Percentiles rank a stretch among this genome's conserved stretches.
Evolutionary conservation across 2,329 filamentous ascomycete genomes (phyloP).

Genomic region (Ophiostoma himal-ulmi): DNA sequence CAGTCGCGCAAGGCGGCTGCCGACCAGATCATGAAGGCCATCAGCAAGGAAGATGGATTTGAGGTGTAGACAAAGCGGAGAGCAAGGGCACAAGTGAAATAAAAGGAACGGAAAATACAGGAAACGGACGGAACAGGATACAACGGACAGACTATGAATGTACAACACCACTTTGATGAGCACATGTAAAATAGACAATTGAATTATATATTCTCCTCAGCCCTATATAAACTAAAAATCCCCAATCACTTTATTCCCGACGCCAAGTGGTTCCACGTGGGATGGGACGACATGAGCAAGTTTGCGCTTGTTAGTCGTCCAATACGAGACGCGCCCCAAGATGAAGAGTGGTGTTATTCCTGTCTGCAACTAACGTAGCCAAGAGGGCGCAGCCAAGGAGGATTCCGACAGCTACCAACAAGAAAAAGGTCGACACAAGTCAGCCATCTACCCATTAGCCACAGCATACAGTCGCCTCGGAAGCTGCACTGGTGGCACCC

Average conservation of each 20-base stretch:
- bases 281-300: constrained; percentile 18
- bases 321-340: background rate
- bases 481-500: constrained; percentile 28
- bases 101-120: background rate
- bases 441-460: constrained; percentile 20
- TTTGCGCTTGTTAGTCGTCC: constrained; percentile 18
- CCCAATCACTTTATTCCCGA: background rate
- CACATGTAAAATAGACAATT: background rate
- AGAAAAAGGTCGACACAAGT: background rate
- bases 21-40: constrained; percentile 33
- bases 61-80: background rate
- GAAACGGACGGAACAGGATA: background rate
- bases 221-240: background rate
- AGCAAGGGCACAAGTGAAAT: background rate
- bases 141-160: background rate
- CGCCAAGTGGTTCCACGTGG: background rate
- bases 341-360: background rate
- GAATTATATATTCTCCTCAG: background rate
- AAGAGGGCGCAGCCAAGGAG: background rate
- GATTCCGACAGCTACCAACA: background rate
- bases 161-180: constrained; percentile 7
- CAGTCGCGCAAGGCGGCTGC: constrained; percentile 35
- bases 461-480: constrained; percentile 30
- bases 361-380: background rate
- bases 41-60: constrained; percentile 3